Evolutionary conservation across 2,329 filamentous ascomycete species (phyloP).

Genomic region (Fusarium albosuccineum): DNA sequence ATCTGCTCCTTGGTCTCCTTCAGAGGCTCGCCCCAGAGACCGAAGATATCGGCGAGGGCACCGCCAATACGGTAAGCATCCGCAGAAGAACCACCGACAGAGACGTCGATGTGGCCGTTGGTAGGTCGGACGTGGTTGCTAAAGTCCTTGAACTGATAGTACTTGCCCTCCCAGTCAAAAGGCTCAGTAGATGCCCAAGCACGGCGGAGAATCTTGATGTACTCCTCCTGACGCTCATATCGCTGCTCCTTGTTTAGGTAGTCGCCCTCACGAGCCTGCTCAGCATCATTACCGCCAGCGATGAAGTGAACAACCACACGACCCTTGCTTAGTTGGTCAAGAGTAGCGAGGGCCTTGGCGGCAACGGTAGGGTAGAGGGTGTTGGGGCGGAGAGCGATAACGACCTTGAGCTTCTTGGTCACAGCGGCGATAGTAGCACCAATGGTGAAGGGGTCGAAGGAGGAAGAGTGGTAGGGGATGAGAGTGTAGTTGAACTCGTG

Average conservation of each 20-base stretch:
- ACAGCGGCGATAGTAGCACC: constrained; percentile 68
- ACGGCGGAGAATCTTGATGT: constrained; percentile 70
- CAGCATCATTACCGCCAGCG: constrained; percentile 70
- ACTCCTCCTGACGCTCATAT: constrained; percentile 70
- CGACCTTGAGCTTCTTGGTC: constrained; percentile 71
- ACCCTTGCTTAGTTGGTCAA: constrained; percentile 70
- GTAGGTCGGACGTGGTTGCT: constrained; percentile 65
- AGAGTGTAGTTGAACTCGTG: constrained; percentile 73
- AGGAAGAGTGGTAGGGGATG: constrained; percentile 68
- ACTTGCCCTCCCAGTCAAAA: constrained; percentile 72
- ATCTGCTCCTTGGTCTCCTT: constrained; percentile 75
- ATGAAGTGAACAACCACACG: constrained; percentile 74
- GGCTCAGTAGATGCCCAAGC: constrained; percentile 69
- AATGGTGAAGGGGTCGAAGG: constrained; percentile 61
- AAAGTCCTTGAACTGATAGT: constrained; percentile 72
- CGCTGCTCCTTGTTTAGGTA: constrained; percentile 69
- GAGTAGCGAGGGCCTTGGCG: constrained; percentile 71
- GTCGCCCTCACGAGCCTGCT: constrained; percentile 72
- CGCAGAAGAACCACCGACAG: constrained; percentile 70
- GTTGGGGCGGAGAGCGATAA: constrained; percentile 73
- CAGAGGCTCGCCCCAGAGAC: constrained; percentile 73
- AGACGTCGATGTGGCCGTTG: constrained; percentile 68
- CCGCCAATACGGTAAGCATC: constrained; percentile 72
- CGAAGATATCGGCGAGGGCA: constrained; percentile 71
- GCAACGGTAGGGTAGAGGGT: constrained; percentile 71